Base-by-base conservation (phyloP, 768 basidiomycete species). In the Lactarius tabidus region DNA sequence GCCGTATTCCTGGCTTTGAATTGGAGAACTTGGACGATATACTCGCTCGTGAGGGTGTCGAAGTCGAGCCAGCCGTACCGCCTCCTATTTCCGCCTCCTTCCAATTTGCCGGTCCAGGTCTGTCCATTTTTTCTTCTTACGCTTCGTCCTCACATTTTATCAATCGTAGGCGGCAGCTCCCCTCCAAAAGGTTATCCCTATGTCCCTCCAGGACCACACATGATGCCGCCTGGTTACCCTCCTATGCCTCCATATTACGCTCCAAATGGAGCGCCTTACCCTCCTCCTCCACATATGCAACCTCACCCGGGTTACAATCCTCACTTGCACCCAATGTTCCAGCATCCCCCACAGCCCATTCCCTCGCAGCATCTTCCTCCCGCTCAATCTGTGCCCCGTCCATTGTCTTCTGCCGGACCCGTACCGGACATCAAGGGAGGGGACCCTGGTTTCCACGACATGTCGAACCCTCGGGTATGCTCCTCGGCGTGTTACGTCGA, bases 361-460 rank as follows among this genome's bases (percentile, higher is more conserved):
- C 72, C 71, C 31, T 73, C 78, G 10, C 79, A 75, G 61, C 75
- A 76, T 62, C 74, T 77, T 55, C 78, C 78, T 43, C 76, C 78
- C 17, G 75, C 75, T 6, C 77, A 75, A 15, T 72, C 74, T 29
- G 70, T 72, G 28, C 66, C 71, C 14, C 74, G 74, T 17, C 71
- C 71, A 7, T 65, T 72, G 35, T 71, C 74, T 18, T 71, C 75
- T 28, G 71, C 51, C 38, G 66, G 48, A 39, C 69, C 23, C 69
- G 76, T 55, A 31, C 51, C 51, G 4, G 77, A 82, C 62, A 82
- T 86, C 70, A 89, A 86, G 72, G 91, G 90, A 57, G 84, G 86
- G 69, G 92, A 93, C 72, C 92, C 92, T 4, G 83, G 88, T 65
- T 83, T 85, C 7, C 86, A 90, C 68, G 90, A 94, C 74, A 83